Evolutionary conservation across 495 filamentous ascomycete species (phyloP), one percentile per base, ranked within the genome.

Genomic region (Talaromyces wortmannii): DNA sequence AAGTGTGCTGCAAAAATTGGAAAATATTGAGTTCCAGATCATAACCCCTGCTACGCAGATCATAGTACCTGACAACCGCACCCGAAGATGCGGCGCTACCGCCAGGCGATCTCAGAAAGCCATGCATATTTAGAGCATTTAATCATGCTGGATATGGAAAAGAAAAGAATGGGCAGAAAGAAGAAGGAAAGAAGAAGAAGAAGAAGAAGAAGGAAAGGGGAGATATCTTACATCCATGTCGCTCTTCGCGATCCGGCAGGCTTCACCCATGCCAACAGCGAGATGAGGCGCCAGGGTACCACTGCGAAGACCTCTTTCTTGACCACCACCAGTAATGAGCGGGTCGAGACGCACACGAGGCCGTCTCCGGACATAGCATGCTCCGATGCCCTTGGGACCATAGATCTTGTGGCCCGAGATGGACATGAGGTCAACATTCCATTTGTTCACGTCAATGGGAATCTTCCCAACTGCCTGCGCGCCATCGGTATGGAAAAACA

Each of bases 371-470:
- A 98, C 90, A 63, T 90, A 98, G 72, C 94, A 97, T 32, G 94
- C 94, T 55, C 94, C 94, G 32, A 98, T 89, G 43, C 94, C 94
- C 77, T 95, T 98, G 48, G 94, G 94, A 42, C 94, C 94, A 69
- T 98, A 98, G 57, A 98, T 95, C 77, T 98, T 98, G 75, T 98
- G 94, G 48, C 87, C 91, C n/a, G 94, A 97, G 45, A 98, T 95
- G 10, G 91, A 96, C 94, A 97, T 96, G 63, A 98, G 74, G 67
- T 98, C 94, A 52, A 97, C 85, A 67, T 96, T 92, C 88, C 92
- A 87, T 70, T 91, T 89, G 70, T 97, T 95, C 54, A 98, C 95
- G 66, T 96, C 90, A 31, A 98, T 75, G 0, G 91, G 91, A 54
- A 98, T 96, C 78, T 98, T 98, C 63, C 94, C 94, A 4, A 96